A percentile compares a stretch with the other conserved stretches of the same genome.
Evolutionary conservation across 495 filamentous ascomycete genomes (phyloP).

Genomic region (Tuber calosporum): DNA sequence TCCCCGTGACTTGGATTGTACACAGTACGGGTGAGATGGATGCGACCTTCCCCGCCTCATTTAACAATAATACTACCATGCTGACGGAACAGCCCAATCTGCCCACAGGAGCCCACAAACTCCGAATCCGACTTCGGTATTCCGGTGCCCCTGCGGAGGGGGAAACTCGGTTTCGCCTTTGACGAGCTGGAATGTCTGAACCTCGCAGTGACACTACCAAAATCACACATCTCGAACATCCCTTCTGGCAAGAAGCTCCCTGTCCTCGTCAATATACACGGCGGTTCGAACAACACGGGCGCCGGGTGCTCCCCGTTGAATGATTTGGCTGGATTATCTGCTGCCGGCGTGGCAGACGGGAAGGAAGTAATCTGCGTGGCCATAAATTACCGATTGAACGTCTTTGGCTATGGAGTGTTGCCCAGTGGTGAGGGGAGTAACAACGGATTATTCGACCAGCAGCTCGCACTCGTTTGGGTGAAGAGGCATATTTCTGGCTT

Average conservation of each 20-base stretch:
- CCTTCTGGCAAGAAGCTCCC: conserved; percentile 6
- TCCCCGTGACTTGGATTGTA: neutral
- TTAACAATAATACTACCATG: neutral
- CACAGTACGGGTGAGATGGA: neutral
- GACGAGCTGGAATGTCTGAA: neutral
- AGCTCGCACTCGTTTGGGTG: conserved; percentile 59
- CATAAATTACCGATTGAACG: conserved; percentile 14
- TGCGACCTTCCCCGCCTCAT: neutral
- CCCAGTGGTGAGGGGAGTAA: conserved; percentile 39
- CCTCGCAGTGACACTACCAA: neutral
- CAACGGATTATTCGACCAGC: conserved; percentile 59
- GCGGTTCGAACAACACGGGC: conserved; percentile 4
- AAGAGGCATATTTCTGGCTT: conserved; percentile 61
- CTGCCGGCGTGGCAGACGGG: neutral
- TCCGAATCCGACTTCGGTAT: neutral
- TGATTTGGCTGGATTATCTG: neutral
- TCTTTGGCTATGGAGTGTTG: conserved; percentile 11
- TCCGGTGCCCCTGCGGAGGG: neutral
- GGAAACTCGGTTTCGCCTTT: neutral
- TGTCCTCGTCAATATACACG: conserved; percentile 20
- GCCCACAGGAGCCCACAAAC: neutral
- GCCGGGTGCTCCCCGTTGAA: neutral
- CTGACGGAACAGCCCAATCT: neutral
- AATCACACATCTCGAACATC: neutral
- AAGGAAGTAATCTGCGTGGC: conserved; percentile 10